Conservation (phyloP, 192 early-diverging fungal genomes). For the Phycomyces blakesleeanus region DNA sequence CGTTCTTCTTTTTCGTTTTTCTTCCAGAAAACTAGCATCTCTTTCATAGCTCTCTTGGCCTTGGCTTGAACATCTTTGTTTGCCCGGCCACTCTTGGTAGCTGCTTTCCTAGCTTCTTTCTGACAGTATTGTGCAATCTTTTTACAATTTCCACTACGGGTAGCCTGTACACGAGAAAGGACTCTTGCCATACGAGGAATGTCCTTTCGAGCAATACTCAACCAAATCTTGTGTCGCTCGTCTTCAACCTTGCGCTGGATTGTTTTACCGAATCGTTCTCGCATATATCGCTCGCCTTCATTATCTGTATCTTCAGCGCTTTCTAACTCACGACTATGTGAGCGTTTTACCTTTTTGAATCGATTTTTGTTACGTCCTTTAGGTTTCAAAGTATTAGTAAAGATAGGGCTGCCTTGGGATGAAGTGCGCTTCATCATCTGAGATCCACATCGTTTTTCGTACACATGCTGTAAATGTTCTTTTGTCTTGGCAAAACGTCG, state of each 20-base stretch:
- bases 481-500: conserved; percentile 23
- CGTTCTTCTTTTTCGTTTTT: conserved; percentile 88
- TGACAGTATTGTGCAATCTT: conserved; percentile 70
- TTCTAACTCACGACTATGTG: no score
- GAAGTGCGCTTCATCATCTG: conserved; percentile 1
- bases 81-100: conserved; percentile 45
- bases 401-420: conserved; percentile 1
- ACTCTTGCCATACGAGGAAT: conserved; percentile 42
- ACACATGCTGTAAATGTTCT: conserved; percentile 16
- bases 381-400: no score
- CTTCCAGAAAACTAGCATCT: conserved; percentile 89
- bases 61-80: conserved; percentile 61
- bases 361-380: no score
- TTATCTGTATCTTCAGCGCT: neutral
- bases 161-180: conserved; percentile 39
- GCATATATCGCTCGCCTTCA: conserved; percentile 8
- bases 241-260: conserved; percentile 15
- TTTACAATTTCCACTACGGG: conserved; percentile 57
- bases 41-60: conserved; percentile 63
- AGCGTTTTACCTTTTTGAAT: no score
- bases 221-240: conserved; percentile 21
- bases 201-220: conserved; percentile 20
- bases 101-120: conserved; percentile 63
- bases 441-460: conserved; percentile 27
- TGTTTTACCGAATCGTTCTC: neutral